These are phyloP conservation scores for Pseudevernia furfuracea DNA, from an alignment of 495 filamentous ascomycete species.

Conservation along the genomic window DNA sequence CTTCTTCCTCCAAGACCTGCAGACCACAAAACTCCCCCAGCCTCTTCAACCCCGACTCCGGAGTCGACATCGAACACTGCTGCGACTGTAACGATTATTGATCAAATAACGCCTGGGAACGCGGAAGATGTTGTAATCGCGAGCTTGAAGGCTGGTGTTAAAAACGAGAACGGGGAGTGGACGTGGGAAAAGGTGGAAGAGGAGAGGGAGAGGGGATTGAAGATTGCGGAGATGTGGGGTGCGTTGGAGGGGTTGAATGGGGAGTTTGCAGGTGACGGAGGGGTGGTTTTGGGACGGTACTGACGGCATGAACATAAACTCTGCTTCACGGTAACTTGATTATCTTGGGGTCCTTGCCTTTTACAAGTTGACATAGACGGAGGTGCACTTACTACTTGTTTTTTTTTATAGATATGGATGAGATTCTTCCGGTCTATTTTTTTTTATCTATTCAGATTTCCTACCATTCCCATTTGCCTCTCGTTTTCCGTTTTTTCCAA, in stretches of 20 bases:
- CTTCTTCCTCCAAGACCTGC: slow-evolving; percentile 53
- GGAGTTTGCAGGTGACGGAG: slow-evolving; percentile 30
- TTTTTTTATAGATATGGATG: no score
- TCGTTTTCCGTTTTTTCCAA: no score
- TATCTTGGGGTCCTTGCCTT: no score
- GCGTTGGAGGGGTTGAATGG: slow-evolving; percentile 41
- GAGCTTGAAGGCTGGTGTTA: slow-evolving; percentile 2
- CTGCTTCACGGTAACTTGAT: not conserved
- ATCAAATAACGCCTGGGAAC: slow-evolving; percentile 11
- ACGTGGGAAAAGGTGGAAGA: slow-evolving; percentile 50
- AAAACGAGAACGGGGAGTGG: slow-evolving; percentile 36
- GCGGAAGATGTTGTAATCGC: slow-evolving; percentile 13
- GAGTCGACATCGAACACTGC: slow-evolving; percentile 10
- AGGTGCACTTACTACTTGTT: no score
- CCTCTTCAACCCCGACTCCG: not conserved
- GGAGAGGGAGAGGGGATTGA: slow-evolving; percentile 48
- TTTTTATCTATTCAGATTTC: no score
- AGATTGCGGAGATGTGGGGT: slow-evolving; percentile 45
- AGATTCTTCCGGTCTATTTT: no score
- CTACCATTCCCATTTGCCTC: no score
- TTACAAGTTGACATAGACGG: no score
- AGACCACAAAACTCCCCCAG: slow-evolving; percentile 15
- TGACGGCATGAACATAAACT: not conserved
- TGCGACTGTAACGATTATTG: slow-evolving; percentile 1
- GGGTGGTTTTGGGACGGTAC: slow-evolving; percentile 19